Evolutionary conservation across 2,329 filamentous ascomycete species (phyloP).

Genomic region (Xenoacremonium recifei): DNA sequence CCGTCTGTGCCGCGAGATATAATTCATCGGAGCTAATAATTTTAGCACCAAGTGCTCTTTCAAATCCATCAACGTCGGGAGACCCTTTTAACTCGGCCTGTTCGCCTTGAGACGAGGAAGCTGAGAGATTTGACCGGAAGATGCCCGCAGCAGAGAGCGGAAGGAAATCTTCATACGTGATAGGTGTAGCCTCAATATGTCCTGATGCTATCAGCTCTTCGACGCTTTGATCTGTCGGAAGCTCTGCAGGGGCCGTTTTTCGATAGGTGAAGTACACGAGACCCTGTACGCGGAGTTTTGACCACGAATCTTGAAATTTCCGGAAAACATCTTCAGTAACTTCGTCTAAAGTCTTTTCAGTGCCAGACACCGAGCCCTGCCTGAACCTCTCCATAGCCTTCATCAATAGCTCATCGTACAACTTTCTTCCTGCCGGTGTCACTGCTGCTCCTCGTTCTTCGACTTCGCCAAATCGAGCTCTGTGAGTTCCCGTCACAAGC

Average conservation of each 20-base stretch:
- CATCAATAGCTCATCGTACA: constrained; percentile 46
- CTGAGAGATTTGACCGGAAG: constrained; percentile 46
- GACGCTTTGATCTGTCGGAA: constrained; percentile 9
- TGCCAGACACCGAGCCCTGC: not conserved
- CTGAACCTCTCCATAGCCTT: constrained; percentile 19
- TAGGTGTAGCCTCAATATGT: constrained; percentile 36
- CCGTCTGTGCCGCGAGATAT: constrained; percentile 1
- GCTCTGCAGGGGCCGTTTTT: not conserved
- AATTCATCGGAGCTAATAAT: constrained; percentile 5
- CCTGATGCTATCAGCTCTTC: constrained; percentile 32
- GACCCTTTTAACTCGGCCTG: no score
- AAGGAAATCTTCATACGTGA: constrained; percentile 55
- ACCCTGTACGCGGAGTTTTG: constrained; percentile 30
- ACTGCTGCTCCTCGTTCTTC: constrained; percentile 52
- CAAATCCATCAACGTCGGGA: constrained; percentile 4
- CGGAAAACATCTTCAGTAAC: constrained; percentile 30
- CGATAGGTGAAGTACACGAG: constrained; percentile 41
- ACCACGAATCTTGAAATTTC: constrained; percentile 41
- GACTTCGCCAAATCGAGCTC: constrained; percentile 51
- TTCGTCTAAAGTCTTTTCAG: constrained; percentile 10
- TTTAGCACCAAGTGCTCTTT: constrained; percentile 2
- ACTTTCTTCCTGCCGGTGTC: constrained; percentile 40
- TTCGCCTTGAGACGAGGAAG: no score
- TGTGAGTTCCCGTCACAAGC: constrained; percentile 39
- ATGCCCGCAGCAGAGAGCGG: constrained; percentile 53